Evolutionary conservation across 148 eudicot species (phyloP).

Genomic region (Rheum nobile): DNA sequence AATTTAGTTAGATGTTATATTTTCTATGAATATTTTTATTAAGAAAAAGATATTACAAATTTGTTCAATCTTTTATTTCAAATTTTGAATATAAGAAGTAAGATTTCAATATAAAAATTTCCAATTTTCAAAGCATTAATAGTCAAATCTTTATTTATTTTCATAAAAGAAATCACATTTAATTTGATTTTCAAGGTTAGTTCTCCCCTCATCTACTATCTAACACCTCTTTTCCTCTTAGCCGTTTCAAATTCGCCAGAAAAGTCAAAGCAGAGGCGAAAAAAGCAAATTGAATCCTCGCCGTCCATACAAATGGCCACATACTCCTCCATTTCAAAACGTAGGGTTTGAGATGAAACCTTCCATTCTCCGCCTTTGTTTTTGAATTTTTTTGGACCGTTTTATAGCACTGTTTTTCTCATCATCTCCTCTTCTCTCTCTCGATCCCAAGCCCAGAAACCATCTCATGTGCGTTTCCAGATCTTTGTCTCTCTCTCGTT

Average conservation of each 20-base stretch:
- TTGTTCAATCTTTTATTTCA: too few species aligned
- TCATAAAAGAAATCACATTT: background rate
- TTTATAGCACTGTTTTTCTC: slow-evolving; percentile 6
- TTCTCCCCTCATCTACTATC: background rate
- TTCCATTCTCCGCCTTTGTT: slow-evolving; percentile 17
- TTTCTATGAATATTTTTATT: too few species aligned
- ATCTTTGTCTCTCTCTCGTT: slow-evolving; percentile 1
- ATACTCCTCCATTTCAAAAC: background rate
- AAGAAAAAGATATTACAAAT: too few species aligned
- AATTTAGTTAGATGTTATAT: too few species aligned
- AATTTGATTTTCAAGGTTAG: background rate
- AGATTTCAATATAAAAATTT: too few species aligned
- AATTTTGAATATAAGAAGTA: too few species aligned
- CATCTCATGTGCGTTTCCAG: slow-evolving; percentile 4
- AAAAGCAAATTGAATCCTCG: slow-evolving; percentile 7
- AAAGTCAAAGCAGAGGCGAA: background rate
- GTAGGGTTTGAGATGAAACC: background rate
- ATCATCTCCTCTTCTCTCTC: slow-evolving; percentile 8
- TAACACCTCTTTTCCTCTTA: background rate
- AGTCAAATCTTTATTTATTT: background rate
- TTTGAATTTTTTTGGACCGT: slow-evolving; percentile 15
- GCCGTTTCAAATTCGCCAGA: slow-evolving; percentile 5
- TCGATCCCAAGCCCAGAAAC: background rate
- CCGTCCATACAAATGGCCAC: slow-evolving; percentile 19
- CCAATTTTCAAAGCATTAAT: too few species aligned